Percentiles rank a stretch among this genome's conserved stretches.
Evolutionary conservation across 371 early-diverging fungal genomes (phyloP).

Genomic region (Conidiobolus incongruus): DNA sequence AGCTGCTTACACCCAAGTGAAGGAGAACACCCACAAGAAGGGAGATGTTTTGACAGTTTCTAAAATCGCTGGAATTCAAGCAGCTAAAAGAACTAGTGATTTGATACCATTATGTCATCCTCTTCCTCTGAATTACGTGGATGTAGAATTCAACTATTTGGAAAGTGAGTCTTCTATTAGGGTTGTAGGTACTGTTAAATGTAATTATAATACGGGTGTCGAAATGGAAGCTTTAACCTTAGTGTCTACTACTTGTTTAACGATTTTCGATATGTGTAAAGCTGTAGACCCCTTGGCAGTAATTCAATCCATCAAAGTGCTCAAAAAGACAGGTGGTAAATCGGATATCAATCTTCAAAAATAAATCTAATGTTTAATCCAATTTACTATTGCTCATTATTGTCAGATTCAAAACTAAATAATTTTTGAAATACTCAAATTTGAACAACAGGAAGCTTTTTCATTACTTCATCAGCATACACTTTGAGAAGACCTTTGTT

Average conservation of each 20-base stretch:
- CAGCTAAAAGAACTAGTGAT: constrained; percentile 59
- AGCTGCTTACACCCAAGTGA: constrained; percentile 28
- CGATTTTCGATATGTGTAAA: constrained; percentile 22
- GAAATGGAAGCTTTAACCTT: constrained; percentile 86
- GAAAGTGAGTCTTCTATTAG: constrained; percentile 10
- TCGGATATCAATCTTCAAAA: too few relatives aligned
- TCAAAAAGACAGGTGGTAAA: constrained; percentile 62
- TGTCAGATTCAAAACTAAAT: too few relatives aligned
- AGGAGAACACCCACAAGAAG: constrained; percentile 34
- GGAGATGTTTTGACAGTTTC: constrained; percentile 79
- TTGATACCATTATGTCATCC: constrained; percentile 84
- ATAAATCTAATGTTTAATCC: too few relatives aligned
- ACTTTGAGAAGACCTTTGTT: constrained; percentile 90
- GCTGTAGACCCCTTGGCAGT: constrained; percentile 13
- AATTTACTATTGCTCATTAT: too few relatives aligned
- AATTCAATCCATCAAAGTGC: constrained; percentile 29
- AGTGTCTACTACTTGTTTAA: constrained; percentile 33
- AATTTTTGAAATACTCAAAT: too few relatives aligned
- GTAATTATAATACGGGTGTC: constrained; percentile 72
- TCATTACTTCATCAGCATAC: constrained; percentile 88
- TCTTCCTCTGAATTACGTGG: constrained; percentile 37
- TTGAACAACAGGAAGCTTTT: constrained; percentile 92
- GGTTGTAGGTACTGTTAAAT: constrained; percentile 26
- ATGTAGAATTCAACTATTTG: constrained; percentile 28
- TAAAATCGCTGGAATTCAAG: constrained; percentile 78